Conservation (phyloP, 1,284 basidiomycete genomes). For the Peniophora sp. region DNA sequence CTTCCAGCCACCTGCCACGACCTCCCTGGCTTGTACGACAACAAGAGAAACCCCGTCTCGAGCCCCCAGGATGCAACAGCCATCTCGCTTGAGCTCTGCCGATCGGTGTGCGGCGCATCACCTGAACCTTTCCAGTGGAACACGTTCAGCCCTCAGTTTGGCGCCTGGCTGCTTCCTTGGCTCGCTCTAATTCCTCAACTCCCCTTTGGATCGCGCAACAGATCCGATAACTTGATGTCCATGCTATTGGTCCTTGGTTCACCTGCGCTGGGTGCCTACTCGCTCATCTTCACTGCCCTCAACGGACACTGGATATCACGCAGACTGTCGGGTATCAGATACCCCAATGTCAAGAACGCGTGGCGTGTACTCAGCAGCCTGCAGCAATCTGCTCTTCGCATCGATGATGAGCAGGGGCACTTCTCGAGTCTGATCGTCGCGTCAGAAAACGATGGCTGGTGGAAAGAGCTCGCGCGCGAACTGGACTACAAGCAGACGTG, state of each 20-base stretch:
- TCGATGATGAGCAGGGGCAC: slow-evolving; percentile 16
- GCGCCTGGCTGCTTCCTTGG: slow-evolving; percentile 21
- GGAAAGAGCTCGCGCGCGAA: slow-evolving; percentile 18
- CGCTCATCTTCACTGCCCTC: slow-evolving; percentile 27
- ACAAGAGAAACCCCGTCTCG: neutral
- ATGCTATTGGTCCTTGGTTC: slow-evolving; percentile 25
- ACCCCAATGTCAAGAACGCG: slow-evolving; percentile 22
- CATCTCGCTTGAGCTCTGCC: neutral
- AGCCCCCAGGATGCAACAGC: neutral
- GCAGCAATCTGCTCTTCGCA: slow-evolving; percentile 26
- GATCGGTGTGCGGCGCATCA: slow-evolving; percentile 10
- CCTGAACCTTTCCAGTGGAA: slow-evolving; percentile 15
- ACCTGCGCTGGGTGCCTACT: slow-evolving; percentile 29
- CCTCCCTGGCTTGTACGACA: too few relatives aligned
- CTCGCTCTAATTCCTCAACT: slow-evolving; percentile 21
- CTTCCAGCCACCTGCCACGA: too few relatives aligned
- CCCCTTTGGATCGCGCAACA: slow-evolving; percentile 19
- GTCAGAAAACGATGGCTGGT: slow-evolving; percentile 17
- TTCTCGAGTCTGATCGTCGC: slow-evolving; percentile 14
- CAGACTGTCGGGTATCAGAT: slow-evolving; percentile 19
- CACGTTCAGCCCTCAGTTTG: slow-evolving; percentile 18
- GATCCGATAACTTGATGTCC: slow-evolving; percentile 23
- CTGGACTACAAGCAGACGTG: slow-evolving; percentile 19
- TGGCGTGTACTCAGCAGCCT: slow-evolving; percentile 24
- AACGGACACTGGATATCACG: slow-evolving; percentile 26